Evolutionary conservation across 129 eudicot genomes (phyloP).

Genomic region (Solidago caesia): DNA sequence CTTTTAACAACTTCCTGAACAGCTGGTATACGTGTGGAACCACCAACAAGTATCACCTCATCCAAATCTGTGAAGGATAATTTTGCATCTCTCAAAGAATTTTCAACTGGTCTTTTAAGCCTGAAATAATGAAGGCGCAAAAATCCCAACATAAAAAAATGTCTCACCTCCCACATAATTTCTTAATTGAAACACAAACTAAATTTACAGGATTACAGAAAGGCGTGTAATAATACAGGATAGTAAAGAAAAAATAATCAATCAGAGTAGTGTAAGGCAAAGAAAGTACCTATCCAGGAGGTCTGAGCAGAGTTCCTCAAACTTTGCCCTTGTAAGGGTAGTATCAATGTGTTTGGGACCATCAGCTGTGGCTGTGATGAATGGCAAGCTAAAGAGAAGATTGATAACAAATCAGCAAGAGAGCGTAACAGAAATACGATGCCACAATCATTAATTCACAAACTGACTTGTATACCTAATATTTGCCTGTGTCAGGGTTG

Average conservation of each 20-base stretch:
- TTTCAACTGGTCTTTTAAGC: slow-evolving; percentile 88
- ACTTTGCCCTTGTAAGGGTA: slow-evolving; percentile 5
- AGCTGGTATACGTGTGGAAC: slow-evolving; percentile 99
- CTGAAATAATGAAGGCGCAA: slow-evolving; percentile 29
- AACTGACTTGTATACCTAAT: not conserved
- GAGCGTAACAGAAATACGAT: not conserved
- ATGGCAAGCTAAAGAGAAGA: not conserved
- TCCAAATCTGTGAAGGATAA: slow-evolving; percentile 79
- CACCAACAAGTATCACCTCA: slow-evolving; percentile 98
- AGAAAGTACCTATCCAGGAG: not conserved
- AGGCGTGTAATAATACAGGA: too few species aligned
- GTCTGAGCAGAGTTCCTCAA: slow-evolving; percentile 10
- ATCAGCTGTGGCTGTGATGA: not conserved
- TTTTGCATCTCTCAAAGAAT: slow-evolving; percentile 91
- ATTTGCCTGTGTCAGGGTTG: slow-evolving; percentile 16
- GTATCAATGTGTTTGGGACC: slow-evolving; percentile 12
- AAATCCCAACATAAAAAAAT: too few species aligned
- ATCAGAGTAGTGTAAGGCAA: not conserved
- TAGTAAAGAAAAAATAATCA: too few species aligned
- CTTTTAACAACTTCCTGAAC: slow-evolving; percentile 90
- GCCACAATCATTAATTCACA: not conserved
- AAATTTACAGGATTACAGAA: too few species aligned
- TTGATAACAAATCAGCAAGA: not conserved
- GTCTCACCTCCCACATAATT: too few species aligned
- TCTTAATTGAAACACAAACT: too few species aligned